A percentile compares a stretch with the other conserved stretches of the same genome.
phyloP scores from a whole-genome alignment of 2,329 filamentous ascomycete genomes.

The Zymoseptoria tritici region DNA sequence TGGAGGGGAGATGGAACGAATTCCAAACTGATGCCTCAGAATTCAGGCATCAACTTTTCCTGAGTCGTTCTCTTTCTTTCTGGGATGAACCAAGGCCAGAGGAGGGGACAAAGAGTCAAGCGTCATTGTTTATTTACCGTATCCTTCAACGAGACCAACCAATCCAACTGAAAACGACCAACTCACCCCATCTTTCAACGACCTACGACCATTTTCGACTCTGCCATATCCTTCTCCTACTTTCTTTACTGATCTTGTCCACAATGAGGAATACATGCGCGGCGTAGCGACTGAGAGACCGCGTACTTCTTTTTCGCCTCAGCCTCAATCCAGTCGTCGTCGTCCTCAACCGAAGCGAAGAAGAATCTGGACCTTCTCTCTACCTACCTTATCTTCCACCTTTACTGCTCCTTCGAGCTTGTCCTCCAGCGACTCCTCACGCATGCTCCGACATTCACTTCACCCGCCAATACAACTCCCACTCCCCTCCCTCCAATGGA shows the following conservation, averaged over 20 bases:
- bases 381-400: too few relatives aligned
- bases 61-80: too few relatives aligned
- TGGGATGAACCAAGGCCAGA: too few relatives aligned
- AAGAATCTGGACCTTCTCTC: too few relatives aligned
- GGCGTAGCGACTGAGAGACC: not conserved
- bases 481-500: slow-evolving; percentile 34
- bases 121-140: not conserved
- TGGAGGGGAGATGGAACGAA: not conserved
- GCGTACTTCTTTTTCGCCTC: not conserved
- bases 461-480: not conserved
- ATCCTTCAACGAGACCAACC: too few relatives aligned
- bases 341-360: too few relatives aligned
- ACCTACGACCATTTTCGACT: not conserved
- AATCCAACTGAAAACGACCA: too few relatives aligned
- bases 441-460: not conserved
- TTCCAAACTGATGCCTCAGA: not conserved
- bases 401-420: too few relatives aligned
- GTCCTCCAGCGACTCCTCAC: too few relatives aligned
- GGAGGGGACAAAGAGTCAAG: not conserved
- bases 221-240: not conserved
- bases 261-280: not conserved
- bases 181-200: not conserved
- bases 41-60: not conserved
- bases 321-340: not conserved
- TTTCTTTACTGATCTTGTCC: not conserved